Base-by-base conservation (phyloP, 2,329 filamentous ascomycete species). In the Botrytis byssoidea region DNA sequence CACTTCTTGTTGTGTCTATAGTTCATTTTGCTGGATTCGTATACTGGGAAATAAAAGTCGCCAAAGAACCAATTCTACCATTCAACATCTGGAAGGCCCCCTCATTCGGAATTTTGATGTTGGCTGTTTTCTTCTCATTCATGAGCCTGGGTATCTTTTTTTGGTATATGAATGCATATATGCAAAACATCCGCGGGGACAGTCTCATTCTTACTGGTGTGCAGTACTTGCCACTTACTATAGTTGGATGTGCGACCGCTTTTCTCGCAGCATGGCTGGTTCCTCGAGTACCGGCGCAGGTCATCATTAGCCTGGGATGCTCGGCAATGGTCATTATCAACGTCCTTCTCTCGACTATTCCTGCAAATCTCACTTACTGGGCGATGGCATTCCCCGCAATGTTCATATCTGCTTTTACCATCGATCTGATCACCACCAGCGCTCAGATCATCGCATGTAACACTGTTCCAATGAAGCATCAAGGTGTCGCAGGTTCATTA, bases 401-500 rank as follows among this genome's bases (percentile, higher is more conserved):
- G 25, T 73, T 83, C 7, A 75, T 83, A 14, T 75, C 77, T 60
- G 81, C 83, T 3, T 76, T 84, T 76, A 85, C 84, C 44, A 85
- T 85, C 0, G 86, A 88, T 74, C 83, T 88, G 3, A 82, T 86
- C 8, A 87, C 84, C 71, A 84, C 85, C 0, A 85, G 85, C 0
- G 85, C 85, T 0, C 85, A 88, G 74, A 85, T 88, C 7, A 86
- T 88, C 71, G 85, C 86, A 0, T 87, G 85, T 69, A 88, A 87
- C 72, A 83, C 83, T 0, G 86, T 88, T 4, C 79, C 77, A 7
- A 81, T 83, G 4, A 80, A 81, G 14, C 81, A 88, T 32, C 85
- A 88, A 72, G 86, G 86, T 0, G 81, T 87, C 8, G 86, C 86
- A 0, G 85, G 83, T 0, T 85, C 83, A 7, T 78, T 88, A 2